phyloP scores from a whole-genome alignment of 2,329 filamentous ascomycete genomes.

The Colletotrichum sp. region DNA sequence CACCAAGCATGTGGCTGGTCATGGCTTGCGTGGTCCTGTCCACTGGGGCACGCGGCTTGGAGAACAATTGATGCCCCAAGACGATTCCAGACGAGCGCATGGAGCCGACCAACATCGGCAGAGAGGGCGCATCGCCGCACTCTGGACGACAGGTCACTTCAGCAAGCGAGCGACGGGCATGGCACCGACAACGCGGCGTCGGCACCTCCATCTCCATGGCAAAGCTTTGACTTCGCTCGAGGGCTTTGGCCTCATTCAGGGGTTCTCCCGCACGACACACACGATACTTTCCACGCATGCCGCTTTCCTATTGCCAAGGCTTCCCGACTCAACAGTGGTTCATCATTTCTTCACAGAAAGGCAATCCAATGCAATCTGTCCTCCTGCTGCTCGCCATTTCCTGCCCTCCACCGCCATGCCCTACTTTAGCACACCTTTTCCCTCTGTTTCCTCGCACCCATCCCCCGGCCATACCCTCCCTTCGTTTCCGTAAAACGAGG shows the following conservation, averaged over 20 bases:
- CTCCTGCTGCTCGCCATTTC: not conserved
- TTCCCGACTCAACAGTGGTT: conserved; percentile 1
- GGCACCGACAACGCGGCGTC: conserved; percentile 5
- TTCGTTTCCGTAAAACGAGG: conserved; percentile 14
- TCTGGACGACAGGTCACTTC: conserved; percentile 6
- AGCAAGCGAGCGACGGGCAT: not conserved
- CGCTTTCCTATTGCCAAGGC: conserved; percentile 4
- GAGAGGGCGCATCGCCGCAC: conserved; percentile 2
- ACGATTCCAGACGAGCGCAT: not conserved
- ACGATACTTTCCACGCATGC: conserved; percentile 6
- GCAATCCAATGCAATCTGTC: conserved; percentile 5
- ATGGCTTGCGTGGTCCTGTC: not conserved
- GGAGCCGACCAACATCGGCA: not conserved
- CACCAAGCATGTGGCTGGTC: not conserved
- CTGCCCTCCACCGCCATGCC: not conserved
- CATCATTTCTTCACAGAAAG: conserved; percentile 8
- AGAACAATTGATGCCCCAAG: not conserved
- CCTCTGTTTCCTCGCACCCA: not conserved
- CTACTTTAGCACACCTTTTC: not conserved
- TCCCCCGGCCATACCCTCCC: not conserved
- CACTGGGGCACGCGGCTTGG: not conserved
- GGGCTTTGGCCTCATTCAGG: conserved; percentile 11
- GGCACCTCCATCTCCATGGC: conserved; percentile 17
- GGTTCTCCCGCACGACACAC: conserved; percentile 9
- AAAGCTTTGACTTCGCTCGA: conserved; percentile 17